Percentiles rank a stretch among this genome's conserved stretches.
Conservation (phyloP, 257 asterid genomes). For the Ophiorrhiza pumila region DNA sequence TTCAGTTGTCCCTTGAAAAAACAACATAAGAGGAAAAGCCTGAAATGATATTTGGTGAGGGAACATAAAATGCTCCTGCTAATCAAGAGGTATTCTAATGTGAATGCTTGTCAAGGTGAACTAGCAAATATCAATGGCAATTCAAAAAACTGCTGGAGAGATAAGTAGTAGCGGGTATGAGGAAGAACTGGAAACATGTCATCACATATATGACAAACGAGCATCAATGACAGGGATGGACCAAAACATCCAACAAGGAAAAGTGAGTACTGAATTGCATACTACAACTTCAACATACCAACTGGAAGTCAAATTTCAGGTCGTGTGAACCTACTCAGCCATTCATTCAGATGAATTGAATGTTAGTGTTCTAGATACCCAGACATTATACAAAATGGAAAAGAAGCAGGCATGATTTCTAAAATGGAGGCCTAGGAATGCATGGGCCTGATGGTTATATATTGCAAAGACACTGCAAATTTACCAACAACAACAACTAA, state of each 20-base stretch:
- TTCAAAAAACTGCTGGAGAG: not conserved
- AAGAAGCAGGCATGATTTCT: not conserved
- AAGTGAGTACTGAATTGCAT: not conserved
- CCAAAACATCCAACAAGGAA: not conserved
- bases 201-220: not conserved
- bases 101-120: not conserved
- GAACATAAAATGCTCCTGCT: not conserved
- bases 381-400: not conserved
- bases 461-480: not conserved
- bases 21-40: not conserved
- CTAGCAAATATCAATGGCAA: too few species aligned
- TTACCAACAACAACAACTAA: too few species aligned
- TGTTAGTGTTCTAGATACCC: not conserved
- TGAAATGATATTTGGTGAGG: not conserved
- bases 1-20: not conserved
- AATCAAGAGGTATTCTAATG: not conserved
- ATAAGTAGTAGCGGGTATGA: not conserved
- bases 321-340: not conserved
- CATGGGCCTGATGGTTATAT: not conserved
- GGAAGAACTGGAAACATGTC: not conserved
- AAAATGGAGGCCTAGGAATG: not conserved
- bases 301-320: not conserved
- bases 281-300: not conserved
- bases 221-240: not conserved
- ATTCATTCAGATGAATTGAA: not conserved